These are phyloP conservation scores for Incumbomyces lentus DNA, from an alignment of 2,329 filamentous ascomycete genomes.

Conservation along the genomic window DNA sequence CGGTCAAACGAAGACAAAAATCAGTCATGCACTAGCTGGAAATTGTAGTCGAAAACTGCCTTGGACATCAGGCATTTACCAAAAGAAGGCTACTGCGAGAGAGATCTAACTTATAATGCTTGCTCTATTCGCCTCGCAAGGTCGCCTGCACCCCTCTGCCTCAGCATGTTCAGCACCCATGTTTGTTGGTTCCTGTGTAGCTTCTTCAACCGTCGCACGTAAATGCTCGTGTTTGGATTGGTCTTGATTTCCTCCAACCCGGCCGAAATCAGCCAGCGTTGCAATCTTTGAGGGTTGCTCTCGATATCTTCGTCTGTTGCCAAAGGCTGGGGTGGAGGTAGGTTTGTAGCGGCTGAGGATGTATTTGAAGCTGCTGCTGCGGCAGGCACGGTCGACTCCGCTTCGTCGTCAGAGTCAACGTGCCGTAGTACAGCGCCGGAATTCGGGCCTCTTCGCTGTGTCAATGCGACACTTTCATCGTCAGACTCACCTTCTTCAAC, in stretches of 20 bases:
- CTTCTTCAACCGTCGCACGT: conserved; percentile 14
- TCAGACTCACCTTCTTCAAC: conserved; percentile 18
- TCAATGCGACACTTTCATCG: not conserved
- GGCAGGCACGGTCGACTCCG: conserved; percentile 1
- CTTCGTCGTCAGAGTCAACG: conserved; percentile 16
- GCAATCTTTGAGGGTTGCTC: conserved; percentile 19
- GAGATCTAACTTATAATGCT: not conserved
- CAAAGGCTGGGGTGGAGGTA: not conserved
- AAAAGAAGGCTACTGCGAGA: too few species aligned
- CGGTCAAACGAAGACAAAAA: too few species aligned
- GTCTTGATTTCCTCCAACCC: conserved; percentile 17
- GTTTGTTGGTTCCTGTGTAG: conserved; percentile 16
- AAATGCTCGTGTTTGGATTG: conserved; percentile 8
- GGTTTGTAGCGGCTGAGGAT: not conserved
- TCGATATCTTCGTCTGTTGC: conserved; percentile 9
- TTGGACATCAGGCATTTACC: too few species aligned
- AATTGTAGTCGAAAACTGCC: too few species aligned
- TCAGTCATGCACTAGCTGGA: too few species aligned
- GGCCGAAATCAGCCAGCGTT: conserved; percentile 20
- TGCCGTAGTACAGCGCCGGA: conserved; percentile 11
- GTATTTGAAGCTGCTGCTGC: not conserved
- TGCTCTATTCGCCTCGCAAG: conserved; percentile 6
- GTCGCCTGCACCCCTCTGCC: conserved; percentile 16
- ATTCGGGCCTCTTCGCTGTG: not conserved
- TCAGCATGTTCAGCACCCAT: conserved; percentile 18